Evolutionary conservation across 1,284 basidiomycete species (phyloP).

Genomic region (Meira miltonrushii): DNA sequence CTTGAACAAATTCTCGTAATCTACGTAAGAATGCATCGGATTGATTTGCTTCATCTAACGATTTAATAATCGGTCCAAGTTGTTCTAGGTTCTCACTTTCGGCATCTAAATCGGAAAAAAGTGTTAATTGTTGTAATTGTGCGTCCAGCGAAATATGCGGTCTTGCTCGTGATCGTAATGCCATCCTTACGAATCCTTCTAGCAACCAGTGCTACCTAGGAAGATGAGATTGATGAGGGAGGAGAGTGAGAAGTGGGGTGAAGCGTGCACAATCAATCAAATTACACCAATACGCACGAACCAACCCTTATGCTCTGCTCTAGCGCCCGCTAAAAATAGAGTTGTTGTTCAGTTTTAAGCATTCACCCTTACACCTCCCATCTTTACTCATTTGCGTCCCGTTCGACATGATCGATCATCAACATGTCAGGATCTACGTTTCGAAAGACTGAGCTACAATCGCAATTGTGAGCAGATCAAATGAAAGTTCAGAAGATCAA

Average conservation of each 20-base stretch:
- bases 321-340: no score
- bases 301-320: no score
- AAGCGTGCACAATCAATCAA: no score
- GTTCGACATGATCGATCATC: no score
- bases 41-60: slow-evolving; percentile 78
- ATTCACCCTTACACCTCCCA: no score
- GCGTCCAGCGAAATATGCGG: slow-evolving; percentile 48
- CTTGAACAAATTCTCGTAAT: slow-evolving; percentile 76
- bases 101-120: slow-evolving; percentile 45
- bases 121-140: slow-evolving; percentile 51
- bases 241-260: no score
- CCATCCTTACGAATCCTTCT: not conserved
- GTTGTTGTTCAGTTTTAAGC: no score
- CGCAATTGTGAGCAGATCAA: not conserved
- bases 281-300: no score
- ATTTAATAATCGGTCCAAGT: slow-evolving; percentile 52
- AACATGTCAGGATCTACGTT: not conserved
- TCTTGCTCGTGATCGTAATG: slow-evolving; percentile 12
- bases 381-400: no score
- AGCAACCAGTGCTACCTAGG: no score
- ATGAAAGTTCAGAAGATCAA: not conserved
- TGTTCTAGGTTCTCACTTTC: slow-evolving; percentile 50
- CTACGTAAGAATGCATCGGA: slow-evolving; percentile 86
- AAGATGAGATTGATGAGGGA: no score
- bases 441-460: not conserved